These are phyloP conservation scores for Lactarius quietus DNA, from an alignment of 768 basidiomycete genomes.

Conservation along the genomic window DNA sequence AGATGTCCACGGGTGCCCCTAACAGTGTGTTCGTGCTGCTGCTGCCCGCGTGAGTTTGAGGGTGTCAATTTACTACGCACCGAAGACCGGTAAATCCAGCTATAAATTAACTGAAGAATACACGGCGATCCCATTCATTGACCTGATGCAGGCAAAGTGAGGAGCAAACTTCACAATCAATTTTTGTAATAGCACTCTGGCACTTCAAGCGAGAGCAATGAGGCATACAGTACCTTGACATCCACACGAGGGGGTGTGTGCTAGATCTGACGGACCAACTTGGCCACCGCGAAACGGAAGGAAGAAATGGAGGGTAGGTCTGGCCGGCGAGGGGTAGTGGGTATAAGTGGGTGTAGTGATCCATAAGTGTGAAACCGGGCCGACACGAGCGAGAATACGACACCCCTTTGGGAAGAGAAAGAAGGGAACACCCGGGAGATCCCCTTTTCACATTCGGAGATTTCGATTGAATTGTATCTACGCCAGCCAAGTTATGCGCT, in stretches of 20 bases:
- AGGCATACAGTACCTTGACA: no score
- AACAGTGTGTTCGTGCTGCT: not conserved
- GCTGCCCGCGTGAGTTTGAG: not conserved
- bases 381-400: not conserved
- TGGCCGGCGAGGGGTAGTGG: not conserved
- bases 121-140: not conserved
- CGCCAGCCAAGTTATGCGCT: not conserved
- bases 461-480: not conserved
- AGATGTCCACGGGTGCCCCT: not conserved
- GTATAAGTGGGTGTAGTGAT: not conserved
- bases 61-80: not conserved
- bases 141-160: not conserved
- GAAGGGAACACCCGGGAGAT: no score
- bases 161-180: not conserved
- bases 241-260: not conserved
- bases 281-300: not conserved
- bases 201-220: not conserved
- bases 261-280: not conserved
- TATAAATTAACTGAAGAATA: not conserved
- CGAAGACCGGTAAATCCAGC: not conserved
- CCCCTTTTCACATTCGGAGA: not conserved
- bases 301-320: not conserved
- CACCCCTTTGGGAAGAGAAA: no score
- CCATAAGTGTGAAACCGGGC: not conserved
- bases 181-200: not conserved